These are phyloP conservation scores for Malassezia furfur DNA, from an alignment of 1,284 basidiomycete species.

Conservation along the genomic window DNA sequence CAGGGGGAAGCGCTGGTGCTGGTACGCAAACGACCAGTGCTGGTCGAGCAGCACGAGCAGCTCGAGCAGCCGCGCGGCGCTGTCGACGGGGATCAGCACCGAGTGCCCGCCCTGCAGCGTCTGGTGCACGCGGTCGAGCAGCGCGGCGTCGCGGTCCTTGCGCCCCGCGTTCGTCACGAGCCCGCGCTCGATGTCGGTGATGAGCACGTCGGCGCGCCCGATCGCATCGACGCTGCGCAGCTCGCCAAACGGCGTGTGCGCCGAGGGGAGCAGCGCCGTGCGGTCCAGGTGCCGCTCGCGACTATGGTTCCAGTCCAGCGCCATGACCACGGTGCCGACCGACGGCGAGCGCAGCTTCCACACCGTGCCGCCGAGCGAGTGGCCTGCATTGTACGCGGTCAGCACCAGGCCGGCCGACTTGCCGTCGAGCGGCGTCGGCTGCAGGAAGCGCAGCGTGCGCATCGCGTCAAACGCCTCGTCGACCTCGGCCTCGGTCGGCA, in stretches of 20 bases:
- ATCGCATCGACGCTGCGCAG: slow-evolving; percentile 26
- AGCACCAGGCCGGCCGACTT: slow-evolving; percentile 60
- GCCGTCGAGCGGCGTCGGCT: slow-evolving; percentile 83
- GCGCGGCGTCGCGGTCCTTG: slow-evolving; percentile 73
- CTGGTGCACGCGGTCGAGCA: slow-evolving; percentile 61
- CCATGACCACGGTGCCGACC: slow-evolving; percentile 88
- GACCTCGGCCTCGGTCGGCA: slow-evolving; percentile 73
- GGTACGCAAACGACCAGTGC: slow-evolving; percentile 83
- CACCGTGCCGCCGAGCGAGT: slow-evolving; percentile 89
- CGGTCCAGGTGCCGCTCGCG: slow-evolving; percentile 91
- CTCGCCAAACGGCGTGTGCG: slow-evolving; percentile 8
- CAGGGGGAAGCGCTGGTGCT: slow-evolving; percentile 54
- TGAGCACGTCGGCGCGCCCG: slow-evolving; percentile 56
- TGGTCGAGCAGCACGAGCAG: slow-evolving; percentile 89
- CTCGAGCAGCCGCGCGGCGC: slow-evolving; percentile 84
- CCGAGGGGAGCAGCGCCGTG: slow-evolving; percentile 56
- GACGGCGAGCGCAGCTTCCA: slow-evolving; percentile 98
- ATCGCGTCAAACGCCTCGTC: slow-evolving; percentile 87
- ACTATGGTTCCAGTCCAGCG: slow-evolving; percentile 93
- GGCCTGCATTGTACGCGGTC: slow-evolving; percentile 90
- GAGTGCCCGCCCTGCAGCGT: slow-evolving; percentile 67
- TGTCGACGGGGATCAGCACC: slow-evolving; percentile 85
- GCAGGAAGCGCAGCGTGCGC: slow-evolving; percentile 84
- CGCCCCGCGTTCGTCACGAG: slow-evolving; percentile 72
- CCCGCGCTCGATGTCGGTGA: slow-evolving; percentile 75